Evolutionary conservation across 306 rosid genomes (phyloP).

Genomic region (Gastrolobium bilobum): DNA sequence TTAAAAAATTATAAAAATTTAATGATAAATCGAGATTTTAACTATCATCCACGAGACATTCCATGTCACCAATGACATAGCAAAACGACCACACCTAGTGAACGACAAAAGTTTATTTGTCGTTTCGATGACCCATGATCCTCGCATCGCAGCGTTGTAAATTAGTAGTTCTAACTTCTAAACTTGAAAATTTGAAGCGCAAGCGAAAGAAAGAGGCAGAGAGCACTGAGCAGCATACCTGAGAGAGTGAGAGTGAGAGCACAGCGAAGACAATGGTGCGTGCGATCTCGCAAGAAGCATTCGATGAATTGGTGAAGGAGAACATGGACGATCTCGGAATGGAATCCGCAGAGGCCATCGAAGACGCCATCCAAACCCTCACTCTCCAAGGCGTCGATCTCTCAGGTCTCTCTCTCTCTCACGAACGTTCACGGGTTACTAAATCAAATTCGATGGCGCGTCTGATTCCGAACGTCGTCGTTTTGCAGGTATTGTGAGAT

Average conservation of each 20-base stretch:
- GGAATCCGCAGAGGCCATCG: slow-evolving; percentile 91
- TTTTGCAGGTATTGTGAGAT: slow-evolving; percentile 55
- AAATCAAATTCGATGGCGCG: too few relatives aligned
- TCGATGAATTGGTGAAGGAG: slow-evolving; percentile 85
- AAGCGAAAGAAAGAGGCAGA: not conserved
- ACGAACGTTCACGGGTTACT: not conserved
- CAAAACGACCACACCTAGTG: too few relatives aligned
- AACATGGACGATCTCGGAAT: slow-evolving; percentile 89
- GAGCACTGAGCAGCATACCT: too few relatives aligned
- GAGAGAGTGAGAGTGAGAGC: not conserved
- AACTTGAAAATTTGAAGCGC: not conserved
- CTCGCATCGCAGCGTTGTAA: not conserved
- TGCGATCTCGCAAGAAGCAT: slow-evolving; percentile 88
- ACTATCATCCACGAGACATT: too few relatives aligned
- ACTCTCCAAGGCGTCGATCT: slow-evolving; percentile 97
- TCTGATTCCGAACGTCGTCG: not conserved
- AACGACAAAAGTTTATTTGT: not conserved
- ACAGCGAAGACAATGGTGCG: slow-evolving; percentile 61
- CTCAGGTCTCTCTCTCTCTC: slow-evolving; percentile 61
- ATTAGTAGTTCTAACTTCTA: too few relatives aligned
- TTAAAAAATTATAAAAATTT: too few relatives aligned
- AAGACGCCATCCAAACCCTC: slow-evolving; percentile 84
- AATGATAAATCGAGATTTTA: too few relatives aligned
- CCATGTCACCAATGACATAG: too few relatives aligned
- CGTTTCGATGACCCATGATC: not conserved